Percentiles rank a stretch among this genome's conserved stretches.
These are phyloP conservation scores for Stachybotrys echinatus DNA, from an alignment of 2,329 filamentous ascomycete species.

Conservation along the genomic window DNA sequence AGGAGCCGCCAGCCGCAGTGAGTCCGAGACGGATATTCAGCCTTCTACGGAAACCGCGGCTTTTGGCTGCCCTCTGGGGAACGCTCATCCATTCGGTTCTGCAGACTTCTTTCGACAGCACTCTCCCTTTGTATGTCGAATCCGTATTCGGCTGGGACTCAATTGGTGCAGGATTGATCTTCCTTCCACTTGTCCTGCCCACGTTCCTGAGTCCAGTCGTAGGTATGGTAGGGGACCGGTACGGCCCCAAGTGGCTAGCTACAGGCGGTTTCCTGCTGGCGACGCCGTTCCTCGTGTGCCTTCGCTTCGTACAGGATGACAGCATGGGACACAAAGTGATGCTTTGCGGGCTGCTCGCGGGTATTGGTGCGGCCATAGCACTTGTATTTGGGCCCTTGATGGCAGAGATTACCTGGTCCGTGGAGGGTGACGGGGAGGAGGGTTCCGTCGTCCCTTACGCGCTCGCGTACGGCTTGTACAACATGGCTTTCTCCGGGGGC, in stretches of 20 bases:
- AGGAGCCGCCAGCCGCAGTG: neutral
- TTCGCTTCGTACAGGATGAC: constrained; percentile 25
- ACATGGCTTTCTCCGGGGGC: constrained; percentile 26
- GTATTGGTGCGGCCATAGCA: constrained; percentile 21
- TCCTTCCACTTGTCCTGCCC: constrained; percentile 25
- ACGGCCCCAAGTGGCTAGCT: constrained; percentile 27
- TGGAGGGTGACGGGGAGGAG: constrained; percentile 14
- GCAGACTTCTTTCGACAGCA: constrained; percentile 26
- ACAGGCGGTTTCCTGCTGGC: constrained; percentile 24
- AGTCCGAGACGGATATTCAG: constrained; percentile 14
- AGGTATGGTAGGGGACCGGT: constrained; percentile 24
- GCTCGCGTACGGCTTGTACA: constrained; percentile 29
- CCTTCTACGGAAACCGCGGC: constrained; percentile 22
- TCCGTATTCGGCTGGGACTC: constrained; percentile 25
- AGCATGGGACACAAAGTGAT: constrained; percentile 21
- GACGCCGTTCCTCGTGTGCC: constrained; percentile 26
- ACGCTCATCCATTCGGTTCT: constrained; percentile 26
- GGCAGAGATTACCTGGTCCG: constrained; percentile 29
- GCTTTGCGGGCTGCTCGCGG: constrained; percentile 24
- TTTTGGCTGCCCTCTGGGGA: constrained; percentile 26
- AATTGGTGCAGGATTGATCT: constrained; percentile 26
- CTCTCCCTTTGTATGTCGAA: constrained; percentile 23
- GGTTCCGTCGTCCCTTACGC: constrained; percentile 21
- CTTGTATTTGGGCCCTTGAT: constrained; percentile 28
- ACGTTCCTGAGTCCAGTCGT: constrained; percentile 23